Percentiles rank a stretch among this genome's conserved stretches.
Conservation (phyloP, 73 alveolate species). For the Tetrahymena thermophila region DNA sequence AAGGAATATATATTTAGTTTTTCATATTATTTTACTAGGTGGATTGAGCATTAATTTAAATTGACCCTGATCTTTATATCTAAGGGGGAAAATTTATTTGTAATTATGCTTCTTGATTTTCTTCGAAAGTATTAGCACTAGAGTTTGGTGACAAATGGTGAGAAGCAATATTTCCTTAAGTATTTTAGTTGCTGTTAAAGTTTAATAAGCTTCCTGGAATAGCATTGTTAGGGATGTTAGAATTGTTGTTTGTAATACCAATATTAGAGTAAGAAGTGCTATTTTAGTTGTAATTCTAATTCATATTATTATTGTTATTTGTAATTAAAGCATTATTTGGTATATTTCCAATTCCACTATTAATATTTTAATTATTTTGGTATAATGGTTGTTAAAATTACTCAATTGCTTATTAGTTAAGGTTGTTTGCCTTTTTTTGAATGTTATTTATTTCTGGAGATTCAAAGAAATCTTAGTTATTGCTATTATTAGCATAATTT, state of each 20-base stretch:
- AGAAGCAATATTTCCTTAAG: background rate
- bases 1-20: background rate
- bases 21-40: background rate
- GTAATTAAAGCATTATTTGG: background rate
- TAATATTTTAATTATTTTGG: background rate
- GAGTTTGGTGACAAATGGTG: background rate
- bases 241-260: background rate
- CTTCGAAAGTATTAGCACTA: background rate
- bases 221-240: background rate
- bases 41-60: background rate
- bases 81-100: background rate
- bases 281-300: background rate
- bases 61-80: background rate
- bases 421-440: background rate
- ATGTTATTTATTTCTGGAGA: background rate
- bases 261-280: background rate
- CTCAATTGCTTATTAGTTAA: background rate
- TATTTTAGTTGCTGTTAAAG: background rate
- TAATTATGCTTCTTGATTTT: background rate
- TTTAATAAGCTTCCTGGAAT: background rate
- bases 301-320: background rate
- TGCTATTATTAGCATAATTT: background rate
- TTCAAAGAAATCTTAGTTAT: background rate
- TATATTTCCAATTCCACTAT: background rate
- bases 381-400: background rate